Evolutionary conservation across 108 stramenopile species (phyloP), one percentile per base, ranked within the genome.

Genomic region (Licmophora abbreviata): DNA sequence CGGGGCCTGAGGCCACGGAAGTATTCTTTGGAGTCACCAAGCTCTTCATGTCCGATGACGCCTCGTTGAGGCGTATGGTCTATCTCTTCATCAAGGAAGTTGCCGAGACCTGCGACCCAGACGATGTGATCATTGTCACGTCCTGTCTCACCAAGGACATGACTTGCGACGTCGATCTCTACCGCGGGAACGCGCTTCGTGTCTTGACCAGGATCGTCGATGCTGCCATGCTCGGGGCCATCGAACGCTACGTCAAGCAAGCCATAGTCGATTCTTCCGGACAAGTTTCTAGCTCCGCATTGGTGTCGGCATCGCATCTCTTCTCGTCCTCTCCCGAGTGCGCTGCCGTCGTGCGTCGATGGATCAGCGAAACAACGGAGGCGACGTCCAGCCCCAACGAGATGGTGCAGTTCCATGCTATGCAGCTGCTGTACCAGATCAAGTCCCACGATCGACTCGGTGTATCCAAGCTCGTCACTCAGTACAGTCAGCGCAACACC

Each of bases 51-150:
- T 84, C 78, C 54, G 85, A 90, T 53, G 92, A 95, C 59, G 87
- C 87, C 11, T 77, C 74, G 7, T 52, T 95, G 26, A 61, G 94
- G 0, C 60, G 94, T 6, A 89, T 95, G 84, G 84, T 92, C 1
- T 97, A 94, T 63, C 71, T 99, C n/a, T 99, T 99, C 72, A 96
- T 99, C 75, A 99, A 99, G 82, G 99, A 98, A 33, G 94, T 99
- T 15, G 97, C 96, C 1, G 97, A 99, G 64, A 89, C 94, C 0
- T 96, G 96, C 59, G 59, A 99, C 49, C 96, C 95, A 18, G 94
- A 95, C 58, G 98, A 99, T 77, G 95, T 99, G 27, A 98, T 99
- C 58, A 99, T 99, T 58, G 97, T 99, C 49, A 96, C 95, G 0
- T 92, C 93, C 23, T 93, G 79, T 57, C 64, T 99, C 14, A 96